Base-by-base conservation (phyloP, 768 basidiomycete species). In the Collybia sordida region DNA sequence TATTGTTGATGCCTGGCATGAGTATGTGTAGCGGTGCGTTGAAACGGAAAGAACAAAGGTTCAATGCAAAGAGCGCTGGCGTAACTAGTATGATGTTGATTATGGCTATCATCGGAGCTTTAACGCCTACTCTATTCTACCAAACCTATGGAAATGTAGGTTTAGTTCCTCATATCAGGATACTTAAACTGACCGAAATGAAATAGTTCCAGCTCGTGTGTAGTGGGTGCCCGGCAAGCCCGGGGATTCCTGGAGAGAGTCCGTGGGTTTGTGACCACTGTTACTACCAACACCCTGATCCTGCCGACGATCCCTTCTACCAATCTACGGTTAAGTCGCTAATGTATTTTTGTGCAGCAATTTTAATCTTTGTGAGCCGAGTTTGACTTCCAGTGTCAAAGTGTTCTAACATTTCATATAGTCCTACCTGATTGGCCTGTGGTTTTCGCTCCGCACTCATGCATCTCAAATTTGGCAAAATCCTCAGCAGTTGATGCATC, bases 391-490 rank as follows among this genome's bases (percentile, higher is more conserved):
- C 8, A 45, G 24, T 22, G 3, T 42, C 22, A 24, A 23, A 19
- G 5, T 21, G 24, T 43, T 31, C 28, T 52, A 59, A 34, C 39
- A 9, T 37, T 28, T 38, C 17, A 27, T 14, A 18, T 39, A 98
- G 94, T 98, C 97, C 1, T 99, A 99, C 67, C 81, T 98, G 40
- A 82, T 98, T 51, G 97, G 97, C 28, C 77, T 98, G 0, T 98
- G 97, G 97, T 99, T 99, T 74, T 98, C 97, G 34, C 83, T 99
- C 15, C 87, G 93, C 41, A 99, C 97, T 1, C 97, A 99, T 64
- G 97, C 97, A 6, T 86, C 89, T 12, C 97, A 98, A 64, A 99
- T 99, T 58, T 99, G 97, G 97, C 94, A 98, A 64, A 98, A 98
- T 64, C 95, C 95, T 2, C 93, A 89, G 53, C 87, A 85, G 42